These are phyloP conservation scores for Penicillium waksmanii DNA, from an alignment of 495 filamentous ascomycete genomes.

Conservation along the genomic window DNA sequence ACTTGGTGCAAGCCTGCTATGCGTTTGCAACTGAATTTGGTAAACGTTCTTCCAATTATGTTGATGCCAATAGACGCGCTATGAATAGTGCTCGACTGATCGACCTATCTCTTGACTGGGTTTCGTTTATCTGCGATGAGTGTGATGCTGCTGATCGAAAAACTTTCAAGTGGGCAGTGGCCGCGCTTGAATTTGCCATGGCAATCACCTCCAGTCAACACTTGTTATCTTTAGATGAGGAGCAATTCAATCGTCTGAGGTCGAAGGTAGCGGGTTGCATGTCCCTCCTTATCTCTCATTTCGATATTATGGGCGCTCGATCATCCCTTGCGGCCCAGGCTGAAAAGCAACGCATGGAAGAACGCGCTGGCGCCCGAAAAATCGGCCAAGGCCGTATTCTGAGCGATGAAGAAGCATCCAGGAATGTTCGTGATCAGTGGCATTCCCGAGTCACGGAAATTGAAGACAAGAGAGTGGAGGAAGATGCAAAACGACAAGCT, in stretches of 20 bases:
- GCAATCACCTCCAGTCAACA: conserved; percentile 91
- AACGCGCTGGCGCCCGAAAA: conserved; percentile 74
- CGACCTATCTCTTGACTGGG: conserved; percentile 91
- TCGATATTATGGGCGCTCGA: conserved; percentile 97
- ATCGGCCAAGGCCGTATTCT: conserved; percentile 76
- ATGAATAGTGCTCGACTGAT: conserved; percentile 97
- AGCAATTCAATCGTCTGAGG: conserved; percentile 79
- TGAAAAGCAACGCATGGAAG: conserved; percentile 78
- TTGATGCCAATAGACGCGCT: conserved; percentile 88
- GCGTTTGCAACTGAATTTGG: conserved; percentile 98
- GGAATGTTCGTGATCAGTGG: conserved; percentile 73
- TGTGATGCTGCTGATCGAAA: conserved; percentile 93
- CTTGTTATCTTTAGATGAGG: conserved; percentile 82
- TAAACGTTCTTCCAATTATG: conserved; percentile 86
- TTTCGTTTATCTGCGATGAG: conserved; percentile 96
- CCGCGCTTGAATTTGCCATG: conserved; percentile 96
- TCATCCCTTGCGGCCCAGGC: conserved; percentile 90
- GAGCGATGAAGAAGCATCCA: conserved; percentile 82
- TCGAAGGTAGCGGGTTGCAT: conserved; percentile 95
- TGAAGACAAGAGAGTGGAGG: conserved; percentile 76
- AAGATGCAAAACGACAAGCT: conserved; percentile 84
- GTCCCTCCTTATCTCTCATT: conserved; percentile 96
- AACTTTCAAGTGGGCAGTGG: conserved; percentile 96
- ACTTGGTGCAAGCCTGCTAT: conserved; percentile 98
- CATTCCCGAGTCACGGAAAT: conserved; percentile 69